These are phyloP conservation scores for Lindgomyces ingoldianus DNA, from an alignment of 495 filamentous ascomycete species.

Conservation along the genomic window DNA sequence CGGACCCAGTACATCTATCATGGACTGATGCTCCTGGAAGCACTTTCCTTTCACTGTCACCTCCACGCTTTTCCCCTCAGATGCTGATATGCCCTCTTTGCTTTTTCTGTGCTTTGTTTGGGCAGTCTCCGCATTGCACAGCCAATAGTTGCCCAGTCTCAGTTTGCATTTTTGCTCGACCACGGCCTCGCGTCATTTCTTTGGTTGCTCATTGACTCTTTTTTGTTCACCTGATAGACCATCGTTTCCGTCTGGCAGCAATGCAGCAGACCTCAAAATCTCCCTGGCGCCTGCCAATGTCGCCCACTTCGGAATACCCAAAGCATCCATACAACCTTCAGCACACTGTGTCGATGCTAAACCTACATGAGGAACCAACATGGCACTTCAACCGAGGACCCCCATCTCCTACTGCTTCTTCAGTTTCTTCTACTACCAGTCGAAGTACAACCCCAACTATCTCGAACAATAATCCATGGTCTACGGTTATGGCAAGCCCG, in stretches of 20 bases:
- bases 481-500: constrained; percentile 25
- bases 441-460: constrained; percentile 34
- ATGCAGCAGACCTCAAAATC: constrained; percentile 35
- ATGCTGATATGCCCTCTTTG: constrained; percentile 36
- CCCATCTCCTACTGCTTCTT: constrained; percentile 34
- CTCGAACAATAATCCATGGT: constrained; percentile 36
- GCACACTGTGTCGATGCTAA: constrained; percentile 34
- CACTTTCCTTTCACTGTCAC: constrained; percentile 30
- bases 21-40: constrained; percentile 29
- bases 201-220: constrained; percentile 30
- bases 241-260: constrained; percentile 25
- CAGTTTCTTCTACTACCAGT: constrained; percentile 34
- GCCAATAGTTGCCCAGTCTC: constrained; percentile 27
- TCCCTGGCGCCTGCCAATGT: constrained; percentile 28
- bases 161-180: constrained; percentile 16
- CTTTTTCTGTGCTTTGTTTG: constrained; percentile 30
- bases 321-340: constrained; percentile 29
- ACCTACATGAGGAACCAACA: constrained; percentile 32
- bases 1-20: constrained; percentile 35
- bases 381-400: constrained; percentile 29
- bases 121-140: constrained; percentile 6
- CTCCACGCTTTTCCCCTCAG: constrained; percentile 30
- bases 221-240: constrained; percentile 34
- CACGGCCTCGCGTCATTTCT: constrained; percentile 27
- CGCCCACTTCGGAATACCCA: constrained; percentile 14